Base-by-base conservation (phyloP, 75 land plant species). In the Pinus taeda region DNA sequence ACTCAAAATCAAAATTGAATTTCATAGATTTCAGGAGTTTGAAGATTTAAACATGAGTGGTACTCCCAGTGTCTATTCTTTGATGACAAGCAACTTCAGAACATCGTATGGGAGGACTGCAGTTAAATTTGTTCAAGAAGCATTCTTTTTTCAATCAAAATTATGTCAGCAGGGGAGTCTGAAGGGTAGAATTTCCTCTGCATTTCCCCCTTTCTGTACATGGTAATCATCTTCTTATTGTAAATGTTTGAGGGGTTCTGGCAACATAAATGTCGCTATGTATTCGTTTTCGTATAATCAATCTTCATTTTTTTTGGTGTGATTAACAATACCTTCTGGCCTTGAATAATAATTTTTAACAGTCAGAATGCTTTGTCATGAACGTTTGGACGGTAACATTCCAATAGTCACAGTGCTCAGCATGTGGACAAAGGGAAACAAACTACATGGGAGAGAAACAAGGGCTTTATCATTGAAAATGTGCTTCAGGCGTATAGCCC, bases 81-180 rank as follows among this genome's bases (percentile, higher is more conserved):
- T 36, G 18, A 33, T 17, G 37, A 15, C 20, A 65, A 65, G 69
- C 37, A 65, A 37, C 42, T 69, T 69, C 72, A 67, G 71, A 39
- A 39, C 45, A 37, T 13, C 39, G 21, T 18, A 37, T 37, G n/a
- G 20, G 5, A 33, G 49, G 20, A 67, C 71, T 69, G 6, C 24
- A 69, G 42, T 45, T 39, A 18, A 69, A 69, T 20, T 69, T 69
- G 67, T 36, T 6, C 7, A 65, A n/a, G 11, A 42, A 7, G 55
- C 72, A 69, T 69, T 69, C 13, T 69, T 42, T 42, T 69, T 69
- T 18, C 22, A 69, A 69, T 69, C 55, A 69, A 24, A 69, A 69
- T 21, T 30, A 39, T 65, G 39, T 66, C 42, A 66, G 45, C 21
- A 66, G n/a, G 42, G 21, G 55, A 2, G 42, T 14, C 69, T 17